Evolutionary conservation across 2,329 filamentous ascomycete species (phyloP).

Genomic region (Penicillium sp.): DNA sequence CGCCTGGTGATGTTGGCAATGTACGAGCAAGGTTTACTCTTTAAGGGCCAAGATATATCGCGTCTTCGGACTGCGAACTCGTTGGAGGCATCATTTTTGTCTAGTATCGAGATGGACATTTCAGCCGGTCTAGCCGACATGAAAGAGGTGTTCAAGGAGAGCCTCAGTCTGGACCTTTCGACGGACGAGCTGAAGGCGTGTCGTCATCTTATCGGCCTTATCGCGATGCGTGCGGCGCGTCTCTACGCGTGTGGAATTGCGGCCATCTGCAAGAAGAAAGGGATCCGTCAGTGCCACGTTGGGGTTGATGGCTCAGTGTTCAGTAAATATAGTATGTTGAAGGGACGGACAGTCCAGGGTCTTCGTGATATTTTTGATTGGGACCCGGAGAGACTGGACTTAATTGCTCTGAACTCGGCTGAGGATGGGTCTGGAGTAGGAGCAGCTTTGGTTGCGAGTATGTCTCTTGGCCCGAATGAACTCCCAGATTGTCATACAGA

Average conservation of each 20-base stretch:
- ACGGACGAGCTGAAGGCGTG: slow-evolving; percentile 80
- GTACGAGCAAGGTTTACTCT: slow-evolving; percentile 73
- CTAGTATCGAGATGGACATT: slow-evolving; percentile 84
- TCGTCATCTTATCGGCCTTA: slow-evolving; percentile 84
- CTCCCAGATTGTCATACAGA: not conserved
- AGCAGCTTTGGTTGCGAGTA: slow-evolving; percentile 77
- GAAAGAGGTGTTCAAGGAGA: slow-evolving; percentile 70
- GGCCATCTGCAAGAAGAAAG: slow-evolving; percentile 95
- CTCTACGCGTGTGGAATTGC: slow-evolving; percentile 91
- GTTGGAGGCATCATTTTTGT: slow-evolving; percentile 86
- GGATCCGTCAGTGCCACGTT: slow-evolving; percentile 77
- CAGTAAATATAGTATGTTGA: slow-evolving; percentile 57
- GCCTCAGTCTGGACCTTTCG: slow-evolving; percentile 67
- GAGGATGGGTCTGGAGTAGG: slow-evolving; percentile 91
- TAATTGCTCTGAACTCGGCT: slow-evolving; percentile 76
- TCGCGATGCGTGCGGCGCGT: slow-evolving; percentile 86
- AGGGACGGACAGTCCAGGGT: slow-evolving; percentile 36
- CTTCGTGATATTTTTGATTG: slow-evolving; percentile 82
- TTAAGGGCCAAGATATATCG: slow-evolving; percentile 74
- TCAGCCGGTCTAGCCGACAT: slow-evolving; percentile 90
- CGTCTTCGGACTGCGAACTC: slow-evolving; percentile 76
- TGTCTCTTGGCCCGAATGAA: slow-evolving; percentile 37
- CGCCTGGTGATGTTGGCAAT: slow-evolving; percentile 79
- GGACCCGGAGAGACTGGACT: slow-evolving; percentile 73
- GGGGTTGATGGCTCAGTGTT: slow-evolving; percentile 95